A percentile compares a stretch with the other conserved stretches of the same genome.
phyloP scores from a whole-genome alignment of 352 stramenopile genomes.

The Pythium myriotylum region DNA sequence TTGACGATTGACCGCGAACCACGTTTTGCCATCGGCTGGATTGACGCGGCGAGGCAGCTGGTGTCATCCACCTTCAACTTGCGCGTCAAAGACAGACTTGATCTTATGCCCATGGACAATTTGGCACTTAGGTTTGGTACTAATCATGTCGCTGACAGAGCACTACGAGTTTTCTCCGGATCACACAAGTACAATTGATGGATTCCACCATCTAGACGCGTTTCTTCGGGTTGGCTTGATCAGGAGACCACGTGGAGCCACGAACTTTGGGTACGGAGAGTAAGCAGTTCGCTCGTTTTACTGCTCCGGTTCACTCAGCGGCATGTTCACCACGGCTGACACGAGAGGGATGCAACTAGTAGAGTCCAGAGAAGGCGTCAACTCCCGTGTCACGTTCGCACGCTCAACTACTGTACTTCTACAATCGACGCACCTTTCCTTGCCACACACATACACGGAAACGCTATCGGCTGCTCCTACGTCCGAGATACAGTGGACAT shows the following conservation, averaged over 20 bases:
- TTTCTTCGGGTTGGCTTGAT: too few species aligned
- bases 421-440: slow-evolving; percentile 61
- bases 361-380: neutral
- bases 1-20: neutral
- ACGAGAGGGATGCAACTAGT: slow-evolving; percentile 76
- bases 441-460: slow-evolving; percentile 82
- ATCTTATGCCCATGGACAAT: neutral
- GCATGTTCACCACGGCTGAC: slow-evolving; percentile 83
- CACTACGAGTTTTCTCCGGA: too few species aligned
- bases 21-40: too few species aligned
- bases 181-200: too few species aligned
- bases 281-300: slow-evolving; percentile 9
- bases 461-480: slow-evolving; percentile 69
- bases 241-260: too few species aligned
- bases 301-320: slow-evolving; percentile 69
- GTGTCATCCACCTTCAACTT: neutral
- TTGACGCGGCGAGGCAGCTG: too few species aligned
- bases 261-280: too few species aligned
- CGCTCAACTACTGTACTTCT: neutral
- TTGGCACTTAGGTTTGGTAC: neutral
- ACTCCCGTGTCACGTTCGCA: too few species aligned
- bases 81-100: neutral
- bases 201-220: too few species aligned
- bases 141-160: neutral
- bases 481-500: slow-evolving; percentile 77